Percentiles rank a stretch among this genome's conserved stretches.
Evolutionary conservation across 148 eudicot genomes (phyloP).

Genomic region (Polygonum aviculare): DNA sequence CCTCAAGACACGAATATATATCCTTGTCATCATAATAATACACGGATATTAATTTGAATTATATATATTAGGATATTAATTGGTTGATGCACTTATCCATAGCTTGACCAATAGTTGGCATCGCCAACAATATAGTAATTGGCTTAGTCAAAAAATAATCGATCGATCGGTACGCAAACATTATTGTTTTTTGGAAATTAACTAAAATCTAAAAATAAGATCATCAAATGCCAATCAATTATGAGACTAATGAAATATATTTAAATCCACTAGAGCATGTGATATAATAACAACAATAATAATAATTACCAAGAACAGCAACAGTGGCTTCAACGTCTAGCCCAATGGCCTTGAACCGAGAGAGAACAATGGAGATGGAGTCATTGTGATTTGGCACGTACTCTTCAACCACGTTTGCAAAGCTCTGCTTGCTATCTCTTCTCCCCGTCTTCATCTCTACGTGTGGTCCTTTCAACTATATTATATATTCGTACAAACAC

Average conservation of each 20-base stretch:
- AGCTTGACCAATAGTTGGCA: not conserved
- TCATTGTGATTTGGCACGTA: conserved; percentile 65
- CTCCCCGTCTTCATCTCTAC: conserved; percentile 75
- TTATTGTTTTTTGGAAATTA: too few relatives aligned
- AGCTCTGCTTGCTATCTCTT: conserved; percentile 44
- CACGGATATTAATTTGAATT: too few relatives aligned
- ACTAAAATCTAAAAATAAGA: not conserved
- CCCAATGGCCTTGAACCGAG: conserved; percentile 51
- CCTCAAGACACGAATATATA: too few relatives aligned
- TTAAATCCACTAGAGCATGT: too few relatives aligned
- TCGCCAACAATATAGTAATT: not conserved
- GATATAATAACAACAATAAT: too few relatives aligned
- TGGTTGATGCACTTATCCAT: not conserved
- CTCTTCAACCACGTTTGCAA: conserved; percentile 30
- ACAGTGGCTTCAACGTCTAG: conserved; percentile 57
- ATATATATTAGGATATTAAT: too few relatives aligned
- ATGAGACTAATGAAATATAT: not conserved
- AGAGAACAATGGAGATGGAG: conserved; percentile 38
- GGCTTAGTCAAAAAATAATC: not conserved
- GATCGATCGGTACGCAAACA: not conserved
- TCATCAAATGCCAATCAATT: not conserved
- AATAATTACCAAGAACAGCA: conserved; percentile 55
- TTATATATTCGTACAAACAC: not conserved
- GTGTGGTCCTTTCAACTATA: conserved; percentile 60
- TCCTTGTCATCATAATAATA: too few relatives aligned